Conservation (phyloP, 2,329 filamentous ascomycete genomes). For the Penicillium aurantiogriseum region DNA sequence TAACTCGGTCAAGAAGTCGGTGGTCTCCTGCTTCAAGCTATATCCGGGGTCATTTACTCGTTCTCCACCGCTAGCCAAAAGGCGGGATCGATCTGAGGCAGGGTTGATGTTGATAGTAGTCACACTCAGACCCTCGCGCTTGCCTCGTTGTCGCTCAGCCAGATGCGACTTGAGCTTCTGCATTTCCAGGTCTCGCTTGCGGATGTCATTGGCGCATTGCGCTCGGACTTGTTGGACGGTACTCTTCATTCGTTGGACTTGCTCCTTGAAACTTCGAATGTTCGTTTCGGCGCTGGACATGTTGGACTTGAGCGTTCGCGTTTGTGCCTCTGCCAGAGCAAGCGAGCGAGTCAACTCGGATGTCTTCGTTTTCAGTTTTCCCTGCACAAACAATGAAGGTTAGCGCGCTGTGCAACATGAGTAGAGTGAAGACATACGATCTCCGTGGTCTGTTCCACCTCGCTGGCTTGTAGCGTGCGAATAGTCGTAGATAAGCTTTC, state of each 20-base stretch:
- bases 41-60: slow-evolving; percentile 59
- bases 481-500: slow-evolving; percentile 79
- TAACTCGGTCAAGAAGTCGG: slow-evolving; percentile 81
- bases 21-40: slow-evolving; percentile 80
- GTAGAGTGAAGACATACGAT: slow-evolving; percentile 48
- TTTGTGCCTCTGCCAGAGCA: slow-evolving; percentile 64
- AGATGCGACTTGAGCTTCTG: slow-evolving; percentile 86
- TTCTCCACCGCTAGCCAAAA: slow-evolving; percentile 34
- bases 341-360: slow-evolving; percentile 58
- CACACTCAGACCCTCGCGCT: slow-evolving; percentile 52
- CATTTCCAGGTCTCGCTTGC: slow-evolving; percentile 85
- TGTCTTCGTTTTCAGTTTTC: slow-evolving; percentile 55
- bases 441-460: slow-evolving; percentile 69
- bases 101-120: slow-evolving; percentile 51
- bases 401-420: neutral
- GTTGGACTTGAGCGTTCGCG: slow-evolving; percentile 67
- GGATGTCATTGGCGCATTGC: slow-evolving; percentile 84
- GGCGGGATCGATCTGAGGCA: slow-evolving; percentile 34
- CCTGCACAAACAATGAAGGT: slow-evolving; percentile 30
- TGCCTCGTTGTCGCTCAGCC: slow-evolving; percentile 63
- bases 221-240: slow-evolving; percentile 79
- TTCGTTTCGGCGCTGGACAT: slow-evolving; percentile 71
- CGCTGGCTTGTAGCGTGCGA: slow-evolving; percentile 71
- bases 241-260: slow-evolving; percentile 74
- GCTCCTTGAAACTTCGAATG: slow-evolving; percentile 76